Percentiles rank a stretch among this genome's conserved stretches.
Conservation (phyloP, 1,284 basidiomycete species). For the Termitomyces sp. region DNA sequence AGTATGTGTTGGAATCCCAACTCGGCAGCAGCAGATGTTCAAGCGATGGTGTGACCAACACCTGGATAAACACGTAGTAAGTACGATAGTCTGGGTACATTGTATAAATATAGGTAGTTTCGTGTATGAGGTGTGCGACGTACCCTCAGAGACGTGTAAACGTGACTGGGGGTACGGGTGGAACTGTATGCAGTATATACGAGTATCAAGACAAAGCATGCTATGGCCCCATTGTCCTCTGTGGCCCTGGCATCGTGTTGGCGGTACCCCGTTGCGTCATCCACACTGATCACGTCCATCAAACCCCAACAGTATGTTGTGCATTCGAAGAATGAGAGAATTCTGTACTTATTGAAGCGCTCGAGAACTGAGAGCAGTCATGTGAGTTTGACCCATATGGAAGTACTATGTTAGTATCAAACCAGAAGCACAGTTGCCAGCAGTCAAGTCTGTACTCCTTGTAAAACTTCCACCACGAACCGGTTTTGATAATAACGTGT, state of each 20-base stretch:
- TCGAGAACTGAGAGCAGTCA: too few relatives aligned
- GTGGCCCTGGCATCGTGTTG: not conserved
- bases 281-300: not conserved
- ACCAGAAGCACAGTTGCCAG: too few relatives aligned
- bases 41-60: not conserved
- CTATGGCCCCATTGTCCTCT: not conserved
- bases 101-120: not conserved
- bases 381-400: too few relatives aligned
- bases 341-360: too few relatives aligned
- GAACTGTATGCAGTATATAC: not conserved
- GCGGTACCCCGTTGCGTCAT: not conserved
- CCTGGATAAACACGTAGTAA: not conserved
- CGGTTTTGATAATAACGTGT: not conserved
- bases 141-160: not conserved
- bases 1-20: not conserved
- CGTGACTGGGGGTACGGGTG: not conserved
- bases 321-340: too few relatives aligned
- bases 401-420: too few relatives aligned
- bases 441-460: not conserved
- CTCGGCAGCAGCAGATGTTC: too few relatives aligned
- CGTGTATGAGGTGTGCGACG: not conserved
- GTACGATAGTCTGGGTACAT: not conserved
- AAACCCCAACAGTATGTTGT: not conserved
- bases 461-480: not conserved
- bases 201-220: not conserved